Evolutionary conservation across 1,284 basidiomycete genomes (phyloP).

Genomic region (Sanghuangporus baumii): DNA sequence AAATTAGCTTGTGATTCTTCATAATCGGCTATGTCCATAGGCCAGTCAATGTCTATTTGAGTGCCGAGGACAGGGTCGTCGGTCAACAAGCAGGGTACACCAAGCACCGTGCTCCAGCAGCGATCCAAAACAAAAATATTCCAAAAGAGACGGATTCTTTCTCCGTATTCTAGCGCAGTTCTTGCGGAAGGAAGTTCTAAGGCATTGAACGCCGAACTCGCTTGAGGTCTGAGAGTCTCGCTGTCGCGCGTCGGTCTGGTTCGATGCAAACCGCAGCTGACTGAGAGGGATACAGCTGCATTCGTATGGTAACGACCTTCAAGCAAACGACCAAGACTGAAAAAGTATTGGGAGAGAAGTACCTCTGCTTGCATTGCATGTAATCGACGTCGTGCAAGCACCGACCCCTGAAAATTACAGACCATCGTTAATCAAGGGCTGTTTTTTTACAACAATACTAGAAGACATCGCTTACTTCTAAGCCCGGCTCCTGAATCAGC

Average conservation of each 20-base stretch:
- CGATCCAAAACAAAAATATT: slow-evolving; percentile 63
- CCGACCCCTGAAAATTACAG: neutral
- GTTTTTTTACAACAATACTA: neutral
- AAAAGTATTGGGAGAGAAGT: slow-evolving; percentile 50
- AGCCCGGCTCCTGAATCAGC: slow-evolving; percentile 30
- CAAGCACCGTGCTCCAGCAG: slow-evolving; percentile 55
- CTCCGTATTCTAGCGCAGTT: slow-evolving; percentile 49
- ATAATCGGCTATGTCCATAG: slow-evolving; percentile 53
- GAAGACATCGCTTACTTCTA: slow-evolving; percentile 29
- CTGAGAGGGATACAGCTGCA: slow-evolving; percentile 33
- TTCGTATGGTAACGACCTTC: slow-evolving; percentile 40
- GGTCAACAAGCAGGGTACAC: slow-evolving; percentile 39
- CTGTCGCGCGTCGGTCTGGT: slow-evolving; percentile 17
- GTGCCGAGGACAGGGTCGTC: slow-evolving; percentile 30
- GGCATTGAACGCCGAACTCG: neutral
- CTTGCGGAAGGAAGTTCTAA: slow-evolving; percentile 24
- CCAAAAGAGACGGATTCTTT: slow-evolving; percentile 66
- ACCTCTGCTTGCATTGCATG: slow-evolving; percentile 54
- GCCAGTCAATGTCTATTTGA: slow-evolving; percentile 62
- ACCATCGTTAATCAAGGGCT: neutral
- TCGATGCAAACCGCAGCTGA: slow-evolving; percentile 32
- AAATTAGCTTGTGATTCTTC: slow-evolving; percentile 36
- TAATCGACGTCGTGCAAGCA: slow-evolving; percentile 21
- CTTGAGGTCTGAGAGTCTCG: neutral
- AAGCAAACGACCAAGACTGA: slow-evolving; percentile 34